These are phyloP conservation scores for Rhodotorula diobovata DNA, from an alignment of 768 basidiomycete species.

Conservation along the genomic window DNA sequence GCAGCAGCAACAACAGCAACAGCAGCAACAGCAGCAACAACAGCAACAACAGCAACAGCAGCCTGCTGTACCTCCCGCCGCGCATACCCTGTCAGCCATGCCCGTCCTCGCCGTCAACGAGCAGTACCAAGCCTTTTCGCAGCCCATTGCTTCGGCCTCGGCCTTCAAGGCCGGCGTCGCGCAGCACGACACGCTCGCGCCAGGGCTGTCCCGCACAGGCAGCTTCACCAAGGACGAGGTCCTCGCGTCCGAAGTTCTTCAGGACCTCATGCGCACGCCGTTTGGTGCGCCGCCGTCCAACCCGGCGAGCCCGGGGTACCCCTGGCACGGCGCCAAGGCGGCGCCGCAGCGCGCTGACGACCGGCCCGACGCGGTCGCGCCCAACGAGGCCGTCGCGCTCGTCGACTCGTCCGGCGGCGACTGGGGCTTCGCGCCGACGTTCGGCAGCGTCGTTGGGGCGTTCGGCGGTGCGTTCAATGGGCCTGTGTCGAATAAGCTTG, in stretches of 20 bases:
- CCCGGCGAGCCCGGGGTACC: background rate
- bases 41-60: too few relatives aligned
- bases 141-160: background rate
- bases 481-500: slow-evolving; percentile 15
- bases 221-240: slow-evolving; percentile 38
- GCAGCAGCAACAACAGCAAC: background rate
- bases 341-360: background rate
- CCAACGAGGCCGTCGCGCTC: background rate
- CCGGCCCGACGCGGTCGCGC: background rate
- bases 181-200: slow-evolving; percentile 24
- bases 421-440: background rate
- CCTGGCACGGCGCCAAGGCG: slow-evolving; percentile 14
- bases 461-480: background rate
- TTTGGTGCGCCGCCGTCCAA: background rate
- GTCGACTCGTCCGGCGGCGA: background rate
- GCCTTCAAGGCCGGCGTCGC: slow-evolving; percentile 10
- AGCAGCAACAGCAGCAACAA: too few relatives aligned
- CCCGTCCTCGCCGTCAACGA: background rate
- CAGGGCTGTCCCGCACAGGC: slow-evolving; percentile 20
- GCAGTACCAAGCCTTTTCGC: background rate
- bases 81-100: background rate
- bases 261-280: slow-evolving; percentile 27
- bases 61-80: too few relatives aligned
- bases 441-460: background rate
- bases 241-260: slow-evolving; percentile 34